Conservation (phyloP, 176 grass and related monocot species). For the Avena sativa region DNA sequence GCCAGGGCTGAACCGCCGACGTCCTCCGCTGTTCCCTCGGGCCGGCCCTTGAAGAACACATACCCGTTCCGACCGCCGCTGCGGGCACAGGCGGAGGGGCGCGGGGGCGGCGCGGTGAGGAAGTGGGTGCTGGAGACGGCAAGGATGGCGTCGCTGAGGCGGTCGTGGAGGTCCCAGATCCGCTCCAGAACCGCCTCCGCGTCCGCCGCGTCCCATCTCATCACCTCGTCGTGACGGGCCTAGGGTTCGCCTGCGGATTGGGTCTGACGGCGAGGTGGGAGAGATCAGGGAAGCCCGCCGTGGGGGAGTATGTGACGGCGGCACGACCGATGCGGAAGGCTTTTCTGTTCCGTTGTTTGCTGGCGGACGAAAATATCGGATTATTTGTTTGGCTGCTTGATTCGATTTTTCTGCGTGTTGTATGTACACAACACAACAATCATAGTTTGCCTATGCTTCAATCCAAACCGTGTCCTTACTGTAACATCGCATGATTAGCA, state of each 20-base stretch:
- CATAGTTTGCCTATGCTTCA: too few relatives aligned
- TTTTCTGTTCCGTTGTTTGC: background rate
- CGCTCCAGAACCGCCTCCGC: constrained; percentile 55
- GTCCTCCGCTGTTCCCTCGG: background rate
- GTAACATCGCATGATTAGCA: too few relatives aligned
- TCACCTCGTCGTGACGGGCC: background rate
- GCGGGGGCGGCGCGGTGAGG: constrained; percentile 25
- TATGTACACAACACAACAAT: too few relatives aligned
- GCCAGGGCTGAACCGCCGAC: background rate
- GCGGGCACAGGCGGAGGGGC: background rate
- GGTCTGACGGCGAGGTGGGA: background rate
- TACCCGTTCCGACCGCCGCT: constrained; percentile 39
- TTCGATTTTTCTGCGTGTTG: background rate
- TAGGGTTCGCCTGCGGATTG: constrained; percentile 15
- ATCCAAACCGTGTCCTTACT: too few relatives aligned
- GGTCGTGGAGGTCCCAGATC: constrained; percentile 79
- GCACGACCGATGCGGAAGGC: constrained; percentile 33
- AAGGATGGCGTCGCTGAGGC: constrained; percentile 71
- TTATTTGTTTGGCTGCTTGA: background rate
- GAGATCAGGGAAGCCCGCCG: background rate
- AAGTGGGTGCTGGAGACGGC: constrained; percentile 55
- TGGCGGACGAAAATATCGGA: background rate
- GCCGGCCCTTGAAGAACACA: constrained; percentile 63
- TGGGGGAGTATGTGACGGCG: background rate
- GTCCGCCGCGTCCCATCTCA: constrained; percentile 55